Percentiles rank a stretch among this genome's conserved stretches.
Evolutionary conservation across 2,329 filamentous ascomycete species (phyloP).

Genomic region (Exophiala bonariae): DNA sequence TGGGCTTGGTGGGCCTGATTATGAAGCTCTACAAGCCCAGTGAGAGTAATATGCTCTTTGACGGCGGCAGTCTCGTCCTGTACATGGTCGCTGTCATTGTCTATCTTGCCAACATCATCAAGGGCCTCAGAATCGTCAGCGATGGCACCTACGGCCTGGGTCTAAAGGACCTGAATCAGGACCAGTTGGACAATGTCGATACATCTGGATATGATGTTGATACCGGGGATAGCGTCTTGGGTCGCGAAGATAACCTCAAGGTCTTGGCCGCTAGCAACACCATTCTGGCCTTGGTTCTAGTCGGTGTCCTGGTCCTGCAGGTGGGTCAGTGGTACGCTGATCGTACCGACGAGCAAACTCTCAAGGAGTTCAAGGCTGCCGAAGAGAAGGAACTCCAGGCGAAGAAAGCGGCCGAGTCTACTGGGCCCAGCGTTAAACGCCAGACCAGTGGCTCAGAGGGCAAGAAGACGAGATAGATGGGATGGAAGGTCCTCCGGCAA

Average conservation of each 20-base stretch:
- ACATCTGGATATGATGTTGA: slow-evolving; percentile 26
- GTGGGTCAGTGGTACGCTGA: slow-evolving; percentile 98
- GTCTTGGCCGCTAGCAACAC: slow-evolving; percentile 94
- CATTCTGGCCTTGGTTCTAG: slow-evolving; percentile 86
- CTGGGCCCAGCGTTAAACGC: slow-evolving; percentile 23
- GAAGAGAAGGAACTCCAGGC: slow-evolving; percentile 19
- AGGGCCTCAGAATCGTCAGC: slow-evolving; percentile 82
- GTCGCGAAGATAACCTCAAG: slow-evolving; percentile 83
- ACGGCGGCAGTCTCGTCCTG: slow-evolving; percentile 69
- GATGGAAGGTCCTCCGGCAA: neutral
- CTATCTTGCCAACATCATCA: slow-evolving; percentile 95
- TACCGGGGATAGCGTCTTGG: slow-evolving; percentile 60
- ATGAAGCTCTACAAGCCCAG: slow-evolving; percentile 91
- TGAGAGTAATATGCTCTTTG: slow-evolving; percentile 95
- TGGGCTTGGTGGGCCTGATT: slow-evolving; percentile 86
- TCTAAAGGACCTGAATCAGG: slow-evolving; percentile 22
- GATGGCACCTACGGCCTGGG: slow-evolving; percentile 62
- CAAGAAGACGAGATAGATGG: slow-evolving; percentile 31
- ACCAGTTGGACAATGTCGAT: slow-evolving; percentile 38
- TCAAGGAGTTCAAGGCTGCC: slow-evolving; percentile 49
- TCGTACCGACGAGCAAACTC: slow-evolving; percentile 83
- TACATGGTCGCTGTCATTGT: slow-evolving; percentile 87
- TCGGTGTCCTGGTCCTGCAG: slow-evolving; percentile 90
- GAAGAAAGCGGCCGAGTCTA: slow-evolving; percentile 6
- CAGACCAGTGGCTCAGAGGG: slow-evolving; percentile 28